Evolutionary conservation across 1,284 basidiomycete genomes (phyloP).

Genomic region (Ceratobasidium sp.): DNA sequence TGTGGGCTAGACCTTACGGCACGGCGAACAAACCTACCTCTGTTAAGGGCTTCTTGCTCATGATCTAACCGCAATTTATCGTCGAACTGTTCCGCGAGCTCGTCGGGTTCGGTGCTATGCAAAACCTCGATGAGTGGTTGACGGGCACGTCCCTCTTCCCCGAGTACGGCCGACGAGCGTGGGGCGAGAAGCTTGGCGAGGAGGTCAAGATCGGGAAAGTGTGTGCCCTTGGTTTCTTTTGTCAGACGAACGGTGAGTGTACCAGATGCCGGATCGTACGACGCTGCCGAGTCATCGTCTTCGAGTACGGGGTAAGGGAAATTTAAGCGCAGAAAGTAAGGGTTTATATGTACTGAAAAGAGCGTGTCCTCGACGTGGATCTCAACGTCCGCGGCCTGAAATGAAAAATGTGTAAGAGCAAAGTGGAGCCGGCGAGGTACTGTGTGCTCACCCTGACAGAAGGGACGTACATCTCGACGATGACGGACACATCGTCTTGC

Average conservation of each 20-base stretch:
- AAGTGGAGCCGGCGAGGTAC: conserved; percentile 32
- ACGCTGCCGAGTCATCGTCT: conserved; percentile 72
- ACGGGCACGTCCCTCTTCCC: conserved; percentile 3
- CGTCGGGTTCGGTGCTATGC: conserved; percentile 42
- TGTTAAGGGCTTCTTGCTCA: conserved; percentile 63
- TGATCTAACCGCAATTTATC: conserved; percentile 55
- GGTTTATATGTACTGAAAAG: conserved; percentile 77
- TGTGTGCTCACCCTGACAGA: conserved; percentile 70
- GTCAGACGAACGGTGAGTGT: conserved; percentile 72
- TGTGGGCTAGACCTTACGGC: not conserved
- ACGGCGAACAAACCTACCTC: conserved; percentile 56
- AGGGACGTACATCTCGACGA: conserved; percentile 74
- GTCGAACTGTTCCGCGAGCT: conserved; percentile 44
- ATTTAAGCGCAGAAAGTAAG: conserved; percentile 79
- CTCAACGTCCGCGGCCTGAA: conserved; percentile 78
- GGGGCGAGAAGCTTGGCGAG: conserved; percentile 77
- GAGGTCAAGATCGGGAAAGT: conserved; percentile 77
- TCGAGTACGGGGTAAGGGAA: conserved; percentile 63
- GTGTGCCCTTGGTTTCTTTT: conserved; percentile 68
- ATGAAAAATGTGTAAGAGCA: conserved; percentile 35
- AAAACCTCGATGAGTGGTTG: conserved; percentile 71
- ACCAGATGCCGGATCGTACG: conserved; percentile 75
- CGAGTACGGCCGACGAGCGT: conserved; percentile 52
- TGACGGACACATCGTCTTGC: conserved; percentile 67
- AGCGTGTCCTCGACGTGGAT: conserved; percentile 74